Conservation (phyloP, 495 filamentous ascomycete genomes). For the Peziza echinospora region DNA sequence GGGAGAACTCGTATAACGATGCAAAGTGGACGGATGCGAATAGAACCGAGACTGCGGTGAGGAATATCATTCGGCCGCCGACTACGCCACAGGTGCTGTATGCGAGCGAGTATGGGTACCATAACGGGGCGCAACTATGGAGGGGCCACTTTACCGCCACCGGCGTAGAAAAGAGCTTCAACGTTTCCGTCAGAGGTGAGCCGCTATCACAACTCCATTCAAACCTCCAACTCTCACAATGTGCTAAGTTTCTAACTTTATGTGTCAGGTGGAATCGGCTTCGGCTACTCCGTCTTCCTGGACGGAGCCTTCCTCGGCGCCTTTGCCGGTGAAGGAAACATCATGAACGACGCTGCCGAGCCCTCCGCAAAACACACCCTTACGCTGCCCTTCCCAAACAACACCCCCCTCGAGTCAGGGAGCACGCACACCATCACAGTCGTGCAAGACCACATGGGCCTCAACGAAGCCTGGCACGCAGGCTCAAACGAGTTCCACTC, state of each 20-base stretch:
- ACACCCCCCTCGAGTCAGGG: conserved; percentile 28
- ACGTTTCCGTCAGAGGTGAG: conserved; percentile 42
- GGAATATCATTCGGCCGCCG: conserved; percentile 34
- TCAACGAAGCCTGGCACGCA: conserved; percentile 38
- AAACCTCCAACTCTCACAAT: too few species aligned
- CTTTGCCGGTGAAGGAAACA: conserved; percentile 27
- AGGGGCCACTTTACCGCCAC: conserved; percentile 49
- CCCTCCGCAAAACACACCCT: conserved; percentile 30
- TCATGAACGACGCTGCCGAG: conserved; percentile 19
- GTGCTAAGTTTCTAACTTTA: too few species aligned
- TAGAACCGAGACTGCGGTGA: conserved; percentile 28
- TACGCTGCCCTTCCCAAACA: conserved; percentile 28
- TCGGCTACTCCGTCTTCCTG: conserved; percentile 35
- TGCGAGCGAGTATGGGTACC: conserved; percentile 51
- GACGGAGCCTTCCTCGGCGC: conserved; percentile 34
- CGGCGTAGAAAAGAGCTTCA: conserved; percentile 36
- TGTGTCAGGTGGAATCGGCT: too few species aligned
- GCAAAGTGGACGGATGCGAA: conserved; percentile 39
- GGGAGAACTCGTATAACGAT: conserved; percentile 42
- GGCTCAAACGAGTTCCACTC: conserved; percentile 43
- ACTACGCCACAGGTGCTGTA: conserved; percentile 44
- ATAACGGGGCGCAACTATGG: conserved; percentile 45
- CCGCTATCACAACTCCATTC: too few species aligned
- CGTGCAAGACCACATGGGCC: conserved; percentile 50
- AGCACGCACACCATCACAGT: conserved; percentile 42